These are phyloP conservation scores for Colletotrichum sp. DNA, from an alignment of 2,329 filamentous ascomycete species.

Conservation along the genomic window DNA sequence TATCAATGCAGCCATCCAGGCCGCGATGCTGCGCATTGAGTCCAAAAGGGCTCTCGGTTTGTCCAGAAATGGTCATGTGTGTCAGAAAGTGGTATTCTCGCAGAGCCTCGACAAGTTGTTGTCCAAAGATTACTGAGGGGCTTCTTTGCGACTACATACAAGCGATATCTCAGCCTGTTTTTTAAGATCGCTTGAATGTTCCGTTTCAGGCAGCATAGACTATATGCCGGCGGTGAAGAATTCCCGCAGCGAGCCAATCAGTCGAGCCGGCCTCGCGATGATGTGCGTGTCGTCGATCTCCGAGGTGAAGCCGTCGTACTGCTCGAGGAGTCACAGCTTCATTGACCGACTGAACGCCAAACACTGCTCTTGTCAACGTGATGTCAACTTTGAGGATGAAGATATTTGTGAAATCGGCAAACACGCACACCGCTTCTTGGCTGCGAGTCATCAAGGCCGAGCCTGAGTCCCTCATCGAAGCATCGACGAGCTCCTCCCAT, in stretches of 20 bases:
- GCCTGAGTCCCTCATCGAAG: not conserved
- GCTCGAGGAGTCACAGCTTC: not conserved
- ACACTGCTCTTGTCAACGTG: not conserved
- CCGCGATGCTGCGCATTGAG: not conserved
- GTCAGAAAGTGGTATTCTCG: not conserved
- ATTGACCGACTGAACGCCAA: not conserved
- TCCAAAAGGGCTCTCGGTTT: not conserved
- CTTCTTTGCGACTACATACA: not conserved
- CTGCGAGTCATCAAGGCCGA: not conserved
- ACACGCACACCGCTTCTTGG: not conserved
- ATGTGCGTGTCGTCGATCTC: not conserved
- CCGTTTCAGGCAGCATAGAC: not conserved
- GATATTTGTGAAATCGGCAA: not conserved
- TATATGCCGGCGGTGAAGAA: not conserved
- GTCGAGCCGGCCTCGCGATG: not conserved
- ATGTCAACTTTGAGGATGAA: not conserved
- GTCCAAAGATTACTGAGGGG: not conserved
- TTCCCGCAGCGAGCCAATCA: not conserved
- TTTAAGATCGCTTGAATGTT: not conserved
- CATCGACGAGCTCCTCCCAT: not conserved
- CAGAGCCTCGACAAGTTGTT: not conserved
- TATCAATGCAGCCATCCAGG: slow-evolving; percentile 14
- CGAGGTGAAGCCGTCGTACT: slow-evolving; percentile 10
- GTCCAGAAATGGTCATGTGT: not conserved
- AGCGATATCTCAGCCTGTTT: not conserved